A percentile compares a stretch with the other conserved stretches of the same genome.
These are phyloP conservation scores for Candida tetrigidarum DNA, from an alignment of 1,139 yeast genomes.

Conservation along the genomic window DNA sequence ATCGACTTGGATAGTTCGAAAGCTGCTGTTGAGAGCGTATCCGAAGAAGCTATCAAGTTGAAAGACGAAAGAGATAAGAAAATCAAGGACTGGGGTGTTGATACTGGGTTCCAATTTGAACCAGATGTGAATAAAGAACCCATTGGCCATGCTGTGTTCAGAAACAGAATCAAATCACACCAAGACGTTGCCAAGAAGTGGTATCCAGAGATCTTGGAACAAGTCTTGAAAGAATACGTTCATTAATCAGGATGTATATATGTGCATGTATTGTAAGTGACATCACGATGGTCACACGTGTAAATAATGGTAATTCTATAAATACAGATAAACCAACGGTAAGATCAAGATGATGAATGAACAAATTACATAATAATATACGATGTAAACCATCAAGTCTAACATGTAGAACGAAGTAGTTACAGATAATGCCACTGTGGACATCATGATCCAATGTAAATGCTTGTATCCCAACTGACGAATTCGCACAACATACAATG, in stretches of 20 bases:
- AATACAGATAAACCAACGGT: not conserved
- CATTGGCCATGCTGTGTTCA: constrained; percentile 63
- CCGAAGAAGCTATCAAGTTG: constrained; percentile 33
- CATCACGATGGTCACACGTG: too few species aligned
- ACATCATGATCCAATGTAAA: constrained; percentile 23
- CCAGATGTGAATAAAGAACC: constrained; percentile 50
- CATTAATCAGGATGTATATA: constrained; percentile 7
- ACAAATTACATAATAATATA: not conserved
- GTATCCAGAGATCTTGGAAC: constrained; percentile 57
- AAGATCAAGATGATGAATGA: constrained; percentile 1
- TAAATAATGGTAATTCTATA: too few species aligned
- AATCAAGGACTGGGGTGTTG: constrained; percentile 44
- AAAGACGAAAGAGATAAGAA: constrained; percentile 41
- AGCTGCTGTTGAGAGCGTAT: constrained; percentile 33
- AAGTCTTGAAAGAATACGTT: constrained; percentile 28
- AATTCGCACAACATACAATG: constrained; percentile 67
- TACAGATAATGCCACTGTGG: not conserved
- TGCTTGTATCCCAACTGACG: constrained; percentile 35
- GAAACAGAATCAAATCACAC: constrained; percentile 67
- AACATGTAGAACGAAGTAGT: not conserved
- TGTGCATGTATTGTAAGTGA: not conserved
- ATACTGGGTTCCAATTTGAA: constrained; percentile 54
- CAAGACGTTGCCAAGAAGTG: constrained; percentile 67
- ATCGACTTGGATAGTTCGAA: constrained; percentile 51
- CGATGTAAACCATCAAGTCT: constrained; percentile 1